Evolutionary conservation across 805 yeast species (phyloP).

Genomic region (Kodamaea laetipori): DNA sequence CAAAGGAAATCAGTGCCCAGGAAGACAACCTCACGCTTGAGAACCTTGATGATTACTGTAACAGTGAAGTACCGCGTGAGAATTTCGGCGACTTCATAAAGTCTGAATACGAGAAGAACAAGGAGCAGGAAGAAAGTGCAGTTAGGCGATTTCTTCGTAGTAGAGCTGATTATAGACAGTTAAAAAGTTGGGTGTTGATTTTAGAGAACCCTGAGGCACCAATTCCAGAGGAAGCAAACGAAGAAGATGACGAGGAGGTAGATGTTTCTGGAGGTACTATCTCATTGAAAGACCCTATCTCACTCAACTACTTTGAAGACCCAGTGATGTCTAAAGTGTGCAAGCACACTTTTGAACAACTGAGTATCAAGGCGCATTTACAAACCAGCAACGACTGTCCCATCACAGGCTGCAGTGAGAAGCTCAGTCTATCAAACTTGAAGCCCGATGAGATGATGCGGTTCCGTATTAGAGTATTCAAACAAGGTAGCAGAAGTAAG

Average conservation of each 20-base stretch:
- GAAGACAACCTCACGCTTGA: constrained; percentile 26
- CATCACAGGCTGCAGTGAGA: constrained; percentile 52
- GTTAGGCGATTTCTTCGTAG: constrained; percentile 9
- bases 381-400: constrained; percentile 51
- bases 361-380: constrained; percentile 40
- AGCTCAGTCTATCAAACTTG: constrained; percentile 37
- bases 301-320: constrained; percentile 49
- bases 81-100: constrained; percentile 15
- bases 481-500: constrained; percentile 17
- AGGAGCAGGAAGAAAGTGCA: constrained; percentile 21
- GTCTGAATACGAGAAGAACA: constrained; percentile 11
- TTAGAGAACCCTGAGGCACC: constrained; percentile 62
- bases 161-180: constrained; percentile 23
- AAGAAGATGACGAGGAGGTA: constrained; percentile 58
- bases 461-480: constrained; percentile 49
- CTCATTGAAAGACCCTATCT: constrained; percentile 69
- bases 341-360: constrained; percentile 61
- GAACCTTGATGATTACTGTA: constrained; percentile 23
- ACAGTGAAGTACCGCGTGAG: constrained; percentile 10
- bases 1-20: constrained; percentile 22
- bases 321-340: constrained; percentile 63
- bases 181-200: constrained; percentile 50
- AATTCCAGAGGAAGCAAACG: constrained; percentile 40
- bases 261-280: constrained; percentile 70
- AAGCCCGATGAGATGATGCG: constrained; percentile 55